Conservation (phyloP, 768 basidiomycete species). For the Cystobasidium tubakii region DNA sequence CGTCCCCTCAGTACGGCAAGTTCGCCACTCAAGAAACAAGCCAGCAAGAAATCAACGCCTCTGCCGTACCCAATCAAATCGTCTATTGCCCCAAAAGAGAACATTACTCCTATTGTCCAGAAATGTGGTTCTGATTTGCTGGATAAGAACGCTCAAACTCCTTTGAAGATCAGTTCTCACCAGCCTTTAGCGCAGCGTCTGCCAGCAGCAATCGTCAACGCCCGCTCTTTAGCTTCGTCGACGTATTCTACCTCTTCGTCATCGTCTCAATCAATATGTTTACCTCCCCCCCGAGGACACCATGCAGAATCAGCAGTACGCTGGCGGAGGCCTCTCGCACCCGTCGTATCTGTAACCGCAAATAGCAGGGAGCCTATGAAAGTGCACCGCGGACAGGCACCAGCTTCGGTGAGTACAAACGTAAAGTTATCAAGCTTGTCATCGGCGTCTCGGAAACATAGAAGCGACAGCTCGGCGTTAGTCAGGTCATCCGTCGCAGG, state of each 20-base stretch:
- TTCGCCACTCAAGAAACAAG: background rate
- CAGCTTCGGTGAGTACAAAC: too few relatives aligned
- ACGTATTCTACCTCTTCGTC: background rate
- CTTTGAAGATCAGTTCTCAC: background rate
- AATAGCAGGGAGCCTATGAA: background rate
- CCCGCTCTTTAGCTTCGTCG: background rate
- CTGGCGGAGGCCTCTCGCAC: conserved; percentile 8
- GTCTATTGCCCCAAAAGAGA: too few relatives aligned
- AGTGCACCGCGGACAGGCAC: background rate
- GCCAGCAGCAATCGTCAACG: background rate
- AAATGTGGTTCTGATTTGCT: too few relatives aligned
- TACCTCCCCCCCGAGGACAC: conserved; percentile 14
- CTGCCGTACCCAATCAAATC: background rate
- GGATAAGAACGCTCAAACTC: background rate
- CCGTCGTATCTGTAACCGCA: background rate
- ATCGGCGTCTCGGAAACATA: background rate
- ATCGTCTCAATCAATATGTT: background rate
- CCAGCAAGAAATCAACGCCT: background rate
- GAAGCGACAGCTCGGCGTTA: background rate
- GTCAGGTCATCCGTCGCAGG: background rate
- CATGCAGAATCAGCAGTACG: background rate
- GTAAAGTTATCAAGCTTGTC: too few relatives aligned
- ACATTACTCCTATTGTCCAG: too few relatives aligned
- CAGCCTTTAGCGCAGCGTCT: background rate
- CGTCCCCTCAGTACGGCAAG: background rate